Percentiles rank a stretch among this genome's conserved stretches.
phyloP scores from a whole-genome alignment of 73 alveolate species.

The Durusdinium trenchii region DNA sequence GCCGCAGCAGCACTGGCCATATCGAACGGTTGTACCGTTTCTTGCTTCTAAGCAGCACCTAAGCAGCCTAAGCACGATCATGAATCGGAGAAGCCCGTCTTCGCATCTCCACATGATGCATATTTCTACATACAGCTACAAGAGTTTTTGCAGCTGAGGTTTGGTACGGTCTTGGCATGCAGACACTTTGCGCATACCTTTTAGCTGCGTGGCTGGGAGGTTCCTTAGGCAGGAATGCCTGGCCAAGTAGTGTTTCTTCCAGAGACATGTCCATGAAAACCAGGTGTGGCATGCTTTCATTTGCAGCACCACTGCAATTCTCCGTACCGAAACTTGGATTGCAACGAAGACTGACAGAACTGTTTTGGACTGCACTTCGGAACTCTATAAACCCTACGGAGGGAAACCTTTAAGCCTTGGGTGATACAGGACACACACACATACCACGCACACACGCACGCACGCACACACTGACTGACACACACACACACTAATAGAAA shows the following conservation, averaged over 20 bases:
- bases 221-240: constrained; percentile 32
- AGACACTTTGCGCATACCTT: constrained; percentile 40
- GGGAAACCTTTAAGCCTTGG: neutral
- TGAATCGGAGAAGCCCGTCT: neutral
- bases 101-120: neutral
- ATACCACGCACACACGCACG: too few species aligned
- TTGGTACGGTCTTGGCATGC: constrained; percentile 25
- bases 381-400: neutral
- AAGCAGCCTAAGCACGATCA: neutral
- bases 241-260: neutral
- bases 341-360: neutral
- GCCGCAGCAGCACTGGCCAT: constrained; percentile 84
- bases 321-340: constrained; percentile 68
- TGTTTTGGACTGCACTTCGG: neutral
- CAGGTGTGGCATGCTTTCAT: constrained; percentile 83
- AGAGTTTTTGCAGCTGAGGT: neutral
- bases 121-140: neutral
- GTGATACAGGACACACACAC: too few species aligned
- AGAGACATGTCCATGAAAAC: neutral
- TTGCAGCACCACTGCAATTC: constrained; percentile 95
- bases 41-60: constrained; percentile 9
- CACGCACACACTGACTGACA: too few species aligned
- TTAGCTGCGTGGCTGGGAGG: constrained; percentile 92
- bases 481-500: too few species aligned
- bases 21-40: constrained; percentile 51